Evolutionary conservation across 1,284 basidiomycete genomes (phyloP).

Genomic region (Gymnopus androsaceus): DNA sequence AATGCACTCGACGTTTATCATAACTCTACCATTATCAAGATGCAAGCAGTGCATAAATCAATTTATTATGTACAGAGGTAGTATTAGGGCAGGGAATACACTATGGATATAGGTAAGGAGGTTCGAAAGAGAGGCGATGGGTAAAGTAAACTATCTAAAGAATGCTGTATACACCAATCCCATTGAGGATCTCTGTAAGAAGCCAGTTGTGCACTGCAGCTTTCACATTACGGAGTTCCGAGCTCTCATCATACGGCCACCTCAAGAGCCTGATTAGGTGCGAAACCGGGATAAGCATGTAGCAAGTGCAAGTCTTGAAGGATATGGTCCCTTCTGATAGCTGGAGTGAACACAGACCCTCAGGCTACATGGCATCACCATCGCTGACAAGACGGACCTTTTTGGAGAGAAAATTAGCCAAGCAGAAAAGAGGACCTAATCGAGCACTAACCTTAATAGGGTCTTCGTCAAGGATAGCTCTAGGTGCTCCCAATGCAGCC

Average conservation of each 20-base stretch:
- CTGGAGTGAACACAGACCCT: background rate
- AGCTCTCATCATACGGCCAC: background rate
- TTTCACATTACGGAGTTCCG: background rate
- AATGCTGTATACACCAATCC: background rate
- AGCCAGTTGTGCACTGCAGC: conserved; percentile 4
- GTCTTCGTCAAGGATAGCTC: background rate
- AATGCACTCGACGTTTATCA: no score
- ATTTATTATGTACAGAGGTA: no score
- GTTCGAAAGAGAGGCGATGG: no score
- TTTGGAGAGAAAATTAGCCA: background rate
- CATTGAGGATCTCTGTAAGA: background rate
- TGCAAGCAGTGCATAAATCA: no score
- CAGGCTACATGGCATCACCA: background rate
- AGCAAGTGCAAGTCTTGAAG: background rate
- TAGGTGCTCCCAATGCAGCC: background rate
- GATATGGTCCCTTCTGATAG: background rate
- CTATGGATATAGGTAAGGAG: no score
- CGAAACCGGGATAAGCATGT: background rate
- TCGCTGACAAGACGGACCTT: conserved; percentile 3
- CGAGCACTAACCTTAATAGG: background rate
- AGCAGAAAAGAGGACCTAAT: no score
- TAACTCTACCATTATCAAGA: no score
- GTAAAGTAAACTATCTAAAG: no score
- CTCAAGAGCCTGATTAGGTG: conserved; percentile 1
- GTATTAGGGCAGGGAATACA: no score